phyloP scores from a whole-genome alignment of 495 filamentous ascomycete genomes.

The Pyronema domesticum region DNA sequence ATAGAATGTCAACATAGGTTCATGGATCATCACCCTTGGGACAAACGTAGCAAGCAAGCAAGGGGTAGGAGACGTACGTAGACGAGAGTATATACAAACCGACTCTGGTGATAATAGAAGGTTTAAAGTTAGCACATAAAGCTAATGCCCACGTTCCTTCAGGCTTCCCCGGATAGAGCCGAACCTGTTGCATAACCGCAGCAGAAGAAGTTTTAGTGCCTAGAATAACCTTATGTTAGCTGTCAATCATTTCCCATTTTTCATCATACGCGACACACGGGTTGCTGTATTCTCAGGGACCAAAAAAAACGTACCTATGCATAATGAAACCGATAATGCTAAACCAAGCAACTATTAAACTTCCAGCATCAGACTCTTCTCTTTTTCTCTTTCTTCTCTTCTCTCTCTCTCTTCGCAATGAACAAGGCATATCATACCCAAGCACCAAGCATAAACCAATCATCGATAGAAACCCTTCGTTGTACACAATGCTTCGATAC shows the following conservation, averaged over 20 bases:
- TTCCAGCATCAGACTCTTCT: background rate
- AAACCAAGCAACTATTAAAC: conserved; percentile 8
- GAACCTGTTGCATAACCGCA: conserved; percentile 9
- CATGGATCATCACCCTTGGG: conserved; percentile 1
- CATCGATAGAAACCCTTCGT: conserved; percentile 49
- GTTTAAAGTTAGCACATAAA: background rate
- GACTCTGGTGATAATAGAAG: conserved; percentile 1
- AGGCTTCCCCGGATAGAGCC: background rate
- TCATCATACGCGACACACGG: background rate
- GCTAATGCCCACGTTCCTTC: background rate
- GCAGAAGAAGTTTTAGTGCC: conserved; percentile 30
- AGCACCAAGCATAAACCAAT: conserved; percentile 68
- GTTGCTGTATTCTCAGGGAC: conserved; percentile 8
- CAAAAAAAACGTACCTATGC: conserved; percentile 50
- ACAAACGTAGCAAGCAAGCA: background rate
- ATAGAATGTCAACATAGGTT: conserved; percentile 9
- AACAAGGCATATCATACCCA: conserved; percentile 39
- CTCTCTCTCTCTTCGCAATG: background rate
- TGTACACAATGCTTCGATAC: conserved; percentile 36
- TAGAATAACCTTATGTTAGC: conserved; percentile 38
- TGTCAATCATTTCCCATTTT: conserved; percentile 45
- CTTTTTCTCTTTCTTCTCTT: background rate
- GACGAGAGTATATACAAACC: conserved; percentile 14
- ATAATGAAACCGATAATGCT: background rate
- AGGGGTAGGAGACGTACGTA: conserved; percentile 7